Conservation (phyloP, 2,329 filamentous ascomycete genomes). For the Trichoderma arundinaceum region DNA sequence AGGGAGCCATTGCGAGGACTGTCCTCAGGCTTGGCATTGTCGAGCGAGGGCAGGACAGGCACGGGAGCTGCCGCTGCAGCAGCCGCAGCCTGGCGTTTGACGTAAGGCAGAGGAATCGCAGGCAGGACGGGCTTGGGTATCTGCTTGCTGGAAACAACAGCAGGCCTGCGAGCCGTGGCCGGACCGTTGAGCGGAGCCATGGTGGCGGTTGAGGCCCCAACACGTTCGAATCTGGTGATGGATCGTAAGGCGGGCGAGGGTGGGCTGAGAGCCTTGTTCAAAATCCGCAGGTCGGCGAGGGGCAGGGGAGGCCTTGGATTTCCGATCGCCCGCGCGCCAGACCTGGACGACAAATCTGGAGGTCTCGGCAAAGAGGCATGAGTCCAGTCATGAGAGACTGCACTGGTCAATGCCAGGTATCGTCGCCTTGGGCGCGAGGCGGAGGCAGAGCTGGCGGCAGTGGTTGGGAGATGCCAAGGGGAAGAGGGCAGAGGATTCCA, state of each 20-base stretch:
- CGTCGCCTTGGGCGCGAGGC: constrained; percentile 34
- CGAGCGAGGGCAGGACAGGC: constrained; percentile 30
- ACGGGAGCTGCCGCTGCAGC: constrained; percentile 42
- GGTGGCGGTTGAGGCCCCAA: constrained; percentile 22
- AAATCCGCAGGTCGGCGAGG: constrained; percentile 35
- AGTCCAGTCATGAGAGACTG: constrained; percentile 39
- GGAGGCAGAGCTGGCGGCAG: constrained; percentile 20
- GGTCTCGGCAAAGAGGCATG: constrained; percentile 44
- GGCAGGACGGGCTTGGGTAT: constrained; percentile 46
- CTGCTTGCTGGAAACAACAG: constrained; percentile 37
- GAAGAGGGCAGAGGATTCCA: neutral
- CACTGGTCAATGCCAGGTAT: constrained; percentile 36
- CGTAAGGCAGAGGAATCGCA: constrained; percentile 48
- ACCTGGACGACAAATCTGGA: constrained; percentile 41
- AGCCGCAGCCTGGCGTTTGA: constrained; percentile 47
- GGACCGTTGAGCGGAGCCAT: constrained; percentile 47
- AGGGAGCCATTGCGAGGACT: constrained; percentile 4
- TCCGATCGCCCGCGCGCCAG: constrained; percentile 38
- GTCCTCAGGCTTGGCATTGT: constrained; percentile 8
- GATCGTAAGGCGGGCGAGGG: constrained; percentile 22
- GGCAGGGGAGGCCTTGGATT: constrained; percentile 36
- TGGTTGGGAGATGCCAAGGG: constrained; percentile 7
- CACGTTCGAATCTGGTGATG: constrained; percentile 25
- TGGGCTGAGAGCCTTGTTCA: constrained; percentile 29
- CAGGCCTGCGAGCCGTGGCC: constrained; percentile 42